Base-by-base conservation (phyloP, 2,329 filamentous ascomycete genomes). In the Aspergillus transmontanensis region DNA sequence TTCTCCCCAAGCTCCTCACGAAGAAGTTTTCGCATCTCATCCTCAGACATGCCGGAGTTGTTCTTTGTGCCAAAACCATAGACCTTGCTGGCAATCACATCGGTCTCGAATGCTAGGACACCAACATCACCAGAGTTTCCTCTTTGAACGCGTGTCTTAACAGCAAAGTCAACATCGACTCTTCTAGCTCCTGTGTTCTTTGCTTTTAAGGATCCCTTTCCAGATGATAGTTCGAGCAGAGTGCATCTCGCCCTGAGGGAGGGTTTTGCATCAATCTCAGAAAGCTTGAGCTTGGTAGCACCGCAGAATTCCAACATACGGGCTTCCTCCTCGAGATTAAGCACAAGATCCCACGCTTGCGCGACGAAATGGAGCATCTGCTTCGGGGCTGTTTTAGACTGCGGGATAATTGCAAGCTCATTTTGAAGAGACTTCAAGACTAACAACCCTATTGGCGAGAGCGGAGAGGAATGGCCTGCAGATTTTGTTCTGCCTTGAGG, bases 221-320 rank as follows among this genome's bases (percentile, higher is more conserved):
- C 46, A 19, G 63, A 39, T 63, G 36, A 62, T 32, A 68, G 58
- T 7, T 74, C 75, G 19, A 80, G 73, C 12, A 81, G 63, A 6
- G 76, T 80, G 65, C 79, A 81, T 56, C 79, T 71, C 16, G 76
- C 75, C 32, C 75, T 71, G 16, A 80, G 71, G 12, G 67, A 72
- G 23, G 71, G 66, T 1, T 66, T 65, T 21, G 69, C 68, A 10
- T 72, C 62, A 6, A 68, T 67, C 14, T 77, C 72, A 1, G 69
- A 69, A 34, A 79, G 69, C 10, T 69, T 72, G 28, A 77, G 71
- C 32, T 75, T 77, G 12, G 80, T 81, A n/a, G 82, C 75, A 34
- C 81, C 81, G 60, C 77, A 78, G 64, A 80, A 79, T 64, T 76
- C 77, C 16, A 83, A 75, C 68, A 80, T 75, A 55, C 77, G 78